These are phyloP conservation scores for Argentina anserina DNA, from an alignment of 306 rosid species.

Conservation along the genomic window DNA sequence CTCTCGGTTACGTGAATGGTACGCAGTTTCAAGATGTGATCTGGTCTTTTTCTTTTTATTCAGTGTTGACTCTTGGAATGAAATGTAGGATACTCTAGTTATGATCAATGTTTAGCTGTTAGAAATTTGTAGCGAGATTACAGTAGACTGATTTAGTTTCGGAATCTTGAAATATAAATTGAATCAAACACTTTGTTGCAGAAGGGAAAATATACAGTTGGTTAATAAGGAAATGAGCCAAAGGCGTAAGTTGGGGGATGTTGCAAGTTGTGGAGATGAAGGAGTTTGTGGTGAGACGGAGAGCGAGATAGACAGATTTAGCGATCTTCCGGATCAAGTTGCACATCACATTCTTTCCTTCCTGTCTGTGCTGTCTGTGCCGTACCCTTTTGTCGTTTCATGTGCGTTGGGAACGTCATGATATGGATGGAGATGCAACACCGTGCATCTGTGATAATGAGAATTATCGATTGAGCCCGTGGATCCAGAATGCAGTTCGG, in stretches of 20 bases:
- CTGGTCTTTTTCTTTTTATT: too few species aligned
- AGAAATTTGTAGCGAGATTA: too few species aligned
- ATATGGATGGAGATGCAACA: background rate
- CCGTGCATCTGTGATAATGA: background rate
- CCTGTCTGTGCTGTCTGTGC: background rate
- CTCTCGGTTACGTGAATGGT: too few species aligned
- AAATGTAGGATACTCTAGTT: too few species aligned
- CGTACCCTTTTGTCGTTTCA: background rate
- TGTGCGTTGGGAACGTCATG: background rate
- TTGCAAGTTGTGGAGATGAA: background rate
- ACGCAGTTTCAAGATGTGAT: too few species aligned
- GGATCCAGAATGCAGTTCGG: background rate
- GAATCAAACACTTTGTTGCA: too few species aligned
- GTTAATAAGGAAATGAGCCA: background rate
- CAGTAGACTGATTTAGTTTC: too few species aligned
- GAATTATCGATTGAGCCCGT: background rate
- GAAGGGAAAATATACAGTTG: too few species aligned
- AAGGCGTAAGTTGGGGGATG: background rate
- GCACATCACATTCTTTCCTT: constrained; percentile 2
- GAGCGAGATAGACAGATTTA: background rate
- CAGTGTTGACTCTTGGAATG: too few species aligned
- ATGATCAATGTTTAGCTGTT: too few species aligned
- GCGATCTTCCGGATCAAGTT: background rate
- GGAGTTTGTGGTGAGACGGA: background rate
- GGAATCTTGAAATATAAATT: too few species aligned